Conservation (phyloP, 164 flowering plant genomes). For the Chloranthus sessilifolius region DNA sequence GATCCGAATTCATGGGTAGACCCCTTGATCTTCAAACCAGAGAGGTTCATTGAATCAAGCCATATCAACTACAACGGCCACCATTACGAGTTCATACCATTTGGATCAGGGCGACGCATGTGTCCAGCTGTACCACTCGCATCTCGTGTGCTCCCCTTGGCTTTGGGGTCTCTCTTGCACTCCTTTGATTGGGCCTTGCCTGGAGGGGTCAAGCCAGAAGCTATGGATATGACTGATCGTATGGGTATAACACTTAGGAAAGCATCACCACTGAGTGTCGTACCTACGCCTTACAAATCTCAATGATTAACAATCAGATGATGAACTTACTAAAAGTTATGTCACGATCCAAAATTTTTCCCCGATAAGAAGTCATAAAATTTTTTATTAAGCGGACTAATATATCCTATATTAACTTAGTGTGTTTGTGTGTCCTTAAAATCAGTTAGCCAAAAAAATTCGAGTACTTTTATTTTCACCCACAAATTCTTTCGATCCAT, state of each 20-base stretch:
- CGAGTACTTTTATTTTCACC: too few relatives aligned
- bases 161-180: background rate
- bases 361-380: too few relatives aligned
- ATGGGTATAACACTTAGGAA: constrained; percentile 1
- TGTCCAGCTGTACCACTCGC: background rate
- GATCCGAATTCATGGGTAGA: constrained; percentile 6
- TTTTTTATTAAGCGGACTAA: too few relatives aligned
- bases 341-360: too few relatives aligned
- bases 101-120: background rate
- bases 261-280: background rate
- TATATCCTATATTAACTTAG: too few relatives aligned
- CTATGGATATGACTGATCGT: constrained; percentile 1
- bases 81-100: constrained; percentile 1
- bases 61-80: background rate
- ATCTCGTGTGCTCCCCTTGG: background rate
- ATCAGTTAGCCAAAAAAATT: too few relatives aligned
- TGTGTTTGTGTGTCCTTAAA: too few relatives aligned
- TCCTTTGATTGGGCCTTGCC: constrained; percentile 4
- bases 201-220: background rate
- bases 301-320: too few relatives aligned
- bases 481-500: too few relatives aligned
- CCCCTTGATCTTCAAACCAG: background rate
- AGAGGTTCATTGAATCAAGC: constrained; percentile 3
- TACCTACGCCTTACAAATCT: constrained; percentile 5
- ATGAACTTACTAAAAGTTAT: too few relatives aligned